Evolutionary conservation across 2,329 filamentous ascomycete species (phyloP).

Genomic region (Ophiostoma sp.): DNA sequence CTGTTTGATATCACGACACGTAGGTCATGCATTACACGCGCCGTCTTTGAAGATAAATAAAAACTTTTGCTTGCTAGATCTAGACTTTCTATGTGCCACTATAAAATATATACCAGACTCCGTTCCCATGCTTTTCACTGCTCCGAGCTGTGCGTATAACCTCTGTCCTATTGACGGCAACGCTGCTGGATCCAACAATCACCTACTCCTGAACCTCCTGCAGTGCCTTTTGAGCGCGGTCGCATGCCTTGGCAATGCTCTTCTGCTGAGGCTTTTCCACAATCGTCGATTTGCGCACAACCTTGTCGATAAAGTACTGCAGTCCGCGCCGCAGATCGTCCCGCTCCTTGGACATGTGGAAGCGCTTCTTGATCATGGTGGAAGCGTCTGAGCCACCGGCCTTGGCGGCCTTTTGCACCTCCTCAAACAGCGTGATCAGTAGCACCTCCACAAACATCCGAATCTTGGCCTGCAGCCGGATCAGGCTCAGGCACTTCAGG

Average conservation of each 20-base stretch:
- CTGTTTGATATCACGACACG: not conserved
- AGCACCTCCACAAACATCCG: constrained; percentile 74
- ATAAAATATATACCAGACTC: not conserved
- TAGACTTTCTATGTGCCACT: not conserved
- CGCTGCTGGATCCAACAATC: too few species aligned
- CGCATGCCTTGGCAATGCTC: constrained; percentile 45
- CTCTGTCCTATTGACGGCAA: too few species aligned
- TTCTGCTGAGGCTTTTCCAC: constrained; percentile 44
- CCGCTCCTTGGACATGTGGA: constrained; percentile 57
- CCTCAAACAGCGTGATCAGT: constrained; percentile 67
- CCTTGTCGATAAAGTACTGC: constrained; percentile 73
- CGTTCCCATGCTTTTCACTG: not conserved
- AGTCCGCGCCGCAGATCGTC: constrained; percentile 67
- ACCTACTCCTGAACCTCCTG: constrained; percentile 22
- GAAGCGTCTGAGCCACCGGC: constrained; percentile 37
- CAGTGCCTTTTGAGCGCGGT: constrained; percentile 38
- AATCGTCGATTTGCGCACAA: constrained; percentile 60
- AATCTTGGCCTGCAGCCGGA: constrained; percentile 69
- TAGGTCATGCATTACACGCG: not conserved
- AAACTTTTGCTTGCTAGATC: not conserved
- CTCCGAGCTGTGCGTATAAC: too few species aligned
- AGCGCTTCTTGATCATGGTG: constrained; percentile 53
- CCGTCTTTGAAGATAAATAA: not conserved
- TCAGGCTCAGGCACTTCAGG: constrained; percentile 69
- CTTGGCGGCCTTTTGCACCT: constrained; percentile 46